Evolutionary conservation across 2,329 filamentous ascomycete genomes (phyloP).

Genomic region (Alternaria tenuissima): DNA sequence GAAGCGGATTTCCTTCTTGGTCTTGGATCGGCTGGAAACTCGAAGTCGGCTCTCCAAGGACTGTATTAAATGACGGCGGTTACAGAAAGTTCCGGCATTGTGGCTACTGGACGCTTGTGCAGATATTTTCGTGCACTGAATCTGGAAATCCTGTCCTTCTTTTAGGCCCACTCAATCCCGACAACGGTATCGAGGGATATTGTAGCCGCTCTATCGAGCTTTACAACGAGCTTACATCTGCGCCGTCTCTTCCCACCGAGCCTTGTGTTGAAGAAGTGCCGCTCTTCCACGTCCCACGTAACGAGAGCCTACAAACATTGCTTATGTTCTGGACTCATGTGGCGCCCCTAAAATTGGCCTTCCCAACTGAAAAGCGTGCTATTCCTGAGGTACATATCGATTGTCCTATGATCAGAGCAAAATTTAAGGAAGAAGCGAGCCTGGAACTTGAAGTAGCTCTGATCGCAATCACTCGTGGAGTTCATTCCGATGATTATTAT

Average conservation of each 20-base stretch:
- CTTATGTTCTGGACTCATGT: background rate
- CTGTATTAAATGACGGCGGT: accelerated
- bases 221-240: background rate
- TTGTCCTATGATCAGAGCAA: background rate
- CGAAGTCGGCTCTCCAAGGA: accelerated
- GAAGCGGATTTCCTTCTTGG: background rate
- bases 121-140: background rate
- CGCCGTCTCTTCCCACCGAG: background rate
- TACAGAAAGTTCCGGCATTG: no score
- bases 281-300: no score
- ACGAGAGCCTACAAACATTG: no score
- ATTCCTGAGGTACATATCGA: background rate
- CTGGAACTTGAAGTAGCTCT: background rate
- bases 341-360: no score
- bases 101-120: background rate
- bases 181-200: background rate
- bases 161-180: accelerated
- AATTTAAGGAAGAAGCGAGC: background rate
- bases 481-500: accelerated
- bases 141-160: background rate
- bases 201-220: background rate
- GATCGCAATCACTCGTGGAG: background rate
- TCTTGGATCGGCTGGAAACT: background rate
- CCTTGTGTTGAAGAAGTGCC: background rate
- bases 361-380: no score